Base-by-base conservation (phyloP, 257 asterid genomes). In the Forsythia suspensa region DNA sequence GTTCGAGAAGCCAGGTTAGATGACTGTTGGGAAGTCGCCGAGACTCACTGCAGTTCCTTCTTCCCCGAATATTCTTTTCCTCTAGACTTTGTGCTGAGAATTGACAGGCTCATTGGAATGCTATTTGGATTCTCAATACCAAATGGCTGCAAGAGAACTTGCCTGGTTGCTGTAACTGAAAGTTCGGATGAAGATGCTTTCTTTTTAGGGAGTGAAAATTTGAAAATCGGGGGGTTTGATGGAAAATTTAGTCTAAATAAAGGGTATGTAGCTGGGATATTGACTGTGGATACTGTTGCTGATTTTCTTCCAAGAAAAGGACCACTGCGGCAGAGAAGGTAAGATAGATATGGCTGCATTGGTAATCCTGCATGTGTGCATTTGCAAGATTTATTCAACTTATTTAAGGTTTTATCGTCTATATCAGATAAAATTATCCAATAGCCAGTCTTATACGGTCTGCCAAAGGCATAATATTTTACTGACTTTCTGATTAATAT, bases 21-120 rank as follows among this genome's bases (percentile, higher is more conserved):
- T 80, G 99, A 95, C 88, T 93, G 92, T 85, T 95, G 99, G 99
- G 98, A 93, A 89, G 96, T 95, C 13, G 97, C 95, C 5, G 99
- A 95, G 86, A 95, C 98, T 4, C 97, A 93, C 84, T 95, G 97
- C 87, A 95, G 96, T 81, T 87, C 94, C 34, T 29, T 95, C 95
- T 95, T 91, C 84, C 99, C 98, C 0, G 90, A 84, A 39, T 92
- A 88, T 80, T 82, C 97, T n/a, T 95, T 95, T 79, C 98, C 97
- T 76, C 85, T 92, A 24, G 97, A 93, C 88, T 91, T 93, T 55
- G 92, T 92, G 40, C 75, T 93, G 85, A 87, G 97, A 87, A 80
- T 95, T 15, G 94, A 95, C 82, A 87, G 99, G 85, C 91, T 95
- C 76, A 46, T 93, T 20, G 97, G 94, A 36, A 93, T 92, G 99